Base-by-base conservation (phyloP, 176 grass and related monocot genomes). In the Rhynchospora breviuscula region DNA sequence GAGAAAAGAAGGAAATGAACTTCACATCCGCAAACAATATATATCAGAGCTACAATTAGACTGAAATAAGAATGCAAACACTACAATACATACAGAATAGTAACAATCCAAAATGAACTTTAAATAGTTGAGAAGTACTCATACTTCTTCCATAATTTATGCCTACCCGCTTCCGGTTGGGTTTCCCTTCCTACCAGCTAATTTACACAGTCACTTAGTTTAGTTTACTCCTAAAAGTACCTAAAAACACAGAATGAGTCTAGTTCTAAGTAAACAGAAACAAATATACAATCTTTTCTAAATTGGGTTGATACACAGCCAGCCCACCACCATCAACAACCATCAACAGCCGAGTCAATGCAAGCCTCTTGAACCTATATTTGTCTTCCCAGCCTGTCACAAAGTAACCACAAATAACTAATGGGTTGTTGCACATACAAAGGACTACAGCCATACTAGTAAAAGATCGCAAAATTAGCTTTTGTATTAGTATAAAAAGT, bases 201-300 rank as follows among this genome's bases (percentile, higher is more conserved):
- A 62, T 82, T 82, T 82, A 82, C 80, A 82, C 54, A 43, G 79
- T 63, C 56, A 81, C 59, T 81, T 64, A 2, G 57, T 81, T 81
- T 48, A 59, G 19, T 82, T 67, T 63, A 81, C 60, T 66, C 80
- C 80, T 82, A 82, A 13, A 67, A 82, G 13, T 9, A 65, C 58
- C 80, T 82, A 82, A 82, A 54, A 66, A 48, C 80, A 82, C 63
- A 63, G 79, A 82, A 82, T 57, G 51, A 78, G 25, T 78, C 73
- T 78, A 78, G 49, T 57, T 78, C 73, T 78, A 78, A 23, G 51
- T 25, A 78, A 78, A 78, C 44, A 68, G 80, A 82, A 52, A 82
- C 63, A 82, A 82, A 82, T 82, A 82, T 82, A 82, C 80, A 82
- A 62, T 82, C 80, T 78, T 57, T 78, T 78, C 73, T 82, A 82